phyloP scores from a whole-genome alignment of 1,284 basidiomycete species.

The Austropuccinia psidii region DNA sequence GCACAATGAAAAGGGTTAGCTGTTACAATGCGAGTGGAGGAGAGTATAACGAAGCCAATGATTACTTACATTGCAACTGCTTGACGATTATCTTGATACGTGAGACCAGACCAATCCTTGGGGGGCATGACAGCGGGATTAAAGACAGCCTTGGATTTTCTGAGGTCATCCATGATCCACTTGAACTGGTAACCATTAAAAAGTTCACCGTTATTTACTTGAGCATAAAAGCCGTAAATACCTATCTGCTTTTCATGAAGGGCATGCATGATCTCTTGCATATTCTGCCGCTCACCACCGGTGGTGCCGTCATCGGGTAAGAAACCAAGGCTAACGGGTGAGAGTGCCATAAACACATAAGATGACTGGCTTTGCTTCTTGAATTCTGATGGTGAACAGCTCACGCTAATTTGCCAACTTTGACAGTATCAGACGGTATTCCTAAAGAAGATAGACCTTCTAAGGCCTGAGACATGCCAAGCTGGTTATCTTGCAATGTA shows the following conservation, averaged over 20 bases:
- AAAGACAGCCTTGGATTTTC: constrained; percentile 45
- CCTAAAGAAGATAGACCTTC: too few species aligned
- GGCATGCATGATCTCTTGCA: constrained; percentile 7
- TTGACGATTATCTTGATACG: neutral
- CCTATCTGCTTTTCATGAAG: neutral
- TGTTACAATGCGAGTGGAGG: neutral
- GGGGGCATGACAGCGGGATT: constrained; percentile 45
- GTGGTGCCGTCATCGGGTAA: constrained; percentile 16
- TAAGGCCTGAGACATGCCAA: too few species aligned
- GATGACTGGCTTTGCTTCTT: too few species aligned
- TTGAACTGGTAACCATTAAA: constrained; percentile 46
- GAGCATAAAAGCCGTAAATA: constrained; percentile 45
- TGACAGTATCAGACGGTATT: too few species aligned
- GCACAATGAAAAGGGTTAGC: too few species aligned
- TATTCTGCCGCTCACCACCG: neutral
- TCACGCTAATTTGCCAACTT: too few species aligned
- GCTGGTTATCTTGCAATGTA: too few species aligned
- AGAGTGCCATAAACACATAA: too few species aligned
- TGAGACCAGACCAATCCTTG: neutral
- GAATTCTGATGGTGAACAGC: too few species aligned
- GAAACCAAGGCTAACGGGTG: neutral
- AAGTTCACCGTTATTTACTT: constrained; percentile 43
- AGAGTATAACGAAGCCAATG: neutral
- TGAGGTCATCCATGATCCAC: constrained; percentile 44
- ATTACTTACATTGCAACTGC: constrained; percentile 5